Conservation (phyloP, 805 yeast species). For the Metschnikowia gruessii region DNA sequence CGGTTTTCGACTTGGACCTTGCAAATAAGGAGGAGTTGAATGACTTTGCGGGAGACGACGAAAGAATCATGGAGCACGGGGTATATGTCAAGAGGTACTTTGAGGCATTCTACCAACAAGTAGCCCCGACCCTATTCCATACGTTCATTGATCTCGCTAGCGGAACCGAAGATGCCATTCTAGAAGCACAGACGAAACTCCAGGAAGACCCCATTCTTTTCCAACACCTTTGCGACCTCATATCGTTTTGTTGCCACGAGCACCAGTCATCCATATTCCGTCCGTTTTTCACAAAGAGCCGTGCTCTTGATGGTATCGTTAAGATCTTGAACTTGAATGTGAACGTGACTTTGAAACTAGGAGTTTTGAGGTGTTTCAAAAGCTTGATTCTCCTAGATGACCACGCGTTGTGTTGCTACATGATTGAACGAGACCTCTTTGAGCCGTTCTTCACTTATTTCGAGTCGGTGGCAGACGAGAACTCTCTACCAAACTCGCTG, state of each 20-base stretch:
- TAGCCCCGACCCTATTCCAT: slow-evolving; percentile 56
- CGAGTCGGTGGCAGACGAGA: slow-evolving; percentile 44
- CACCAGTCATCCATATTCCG: slow-evolving; percentile 59
- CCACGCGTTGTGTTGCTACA: slow-evolving; percentile 52
- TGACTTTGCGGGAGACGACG: background rate
- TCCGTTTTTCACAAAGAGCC: slow-evolving; percentile 59
- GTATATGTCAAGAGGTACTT: slow-evolving; percentile 45
- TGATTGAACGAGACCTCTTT: slow-evolving; percentile 55
- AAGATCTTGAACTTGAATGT: slow-evolving; percentile 43
- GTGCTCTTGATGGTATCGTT: slow-evolving; percentile 55
- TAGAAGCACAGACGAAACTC: slow-evolving; percentile 9
- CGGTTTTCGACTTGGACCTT: slow-evolving; percentile 12
- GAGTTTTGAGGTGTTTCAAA: slow-evolving; percentile 69
- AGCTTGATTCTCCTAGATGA: slow-evolving; percentile 61
- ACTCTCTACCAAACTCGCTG: slow-evolving; percentile 71
- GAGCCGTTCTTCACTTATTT: slow-evolving; percentile 49
- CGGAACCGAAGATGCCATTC: background rate
- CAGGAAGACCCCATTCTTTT: slow-evolving; percentile 41
- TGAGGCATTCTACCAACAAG: slow-evolving; percentile 56
- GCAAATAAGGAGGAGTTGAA: slow-evolving; percentile 7
- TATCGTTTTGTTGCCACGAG: slow-evolving; percentile 62
- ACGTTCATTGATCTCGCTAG: slow-evolving; percentile 41
- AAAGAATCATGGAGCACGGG: slow-evolving; percentile 6
- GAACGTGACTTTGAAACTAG: slow-evolving; percentile 54
- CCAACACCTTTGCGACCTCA: slow-evolving; percentile 66